Evolutionary conservation across 352 stramenopile species (phyloP).

Genomic region (Halophytophthora batemanensis): DNA sequence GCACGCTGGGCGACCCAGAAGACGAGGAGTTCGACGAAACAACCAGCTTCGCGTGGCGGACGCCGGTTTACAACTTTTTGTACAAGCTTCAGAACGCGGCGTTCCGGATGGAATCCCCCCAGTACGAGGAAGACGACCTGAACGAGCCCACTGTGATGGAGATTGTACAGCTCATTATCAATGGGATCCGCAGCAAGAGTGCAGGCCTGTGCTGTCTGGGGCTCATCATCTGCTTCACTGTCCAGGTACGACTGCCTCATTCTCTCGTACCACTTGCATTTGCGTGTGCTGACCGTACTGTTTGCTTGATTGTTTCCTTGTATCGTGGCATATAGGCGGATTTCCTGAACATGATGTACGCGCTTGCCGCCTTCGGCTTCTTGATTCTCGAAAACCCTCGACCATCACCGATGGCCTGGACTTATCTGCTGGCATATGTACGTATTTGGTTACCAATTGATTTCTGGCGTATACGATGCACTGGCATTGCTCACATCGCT

Average conservation of each 20-base stretch:
- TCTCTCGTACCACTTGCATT: neutral
- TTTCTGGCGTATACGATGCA: neutral
- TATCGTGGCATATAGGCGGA: constrained; percentile 46
- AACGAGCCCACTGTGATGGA: constrained; percentile 61
- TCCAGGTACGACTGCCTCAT: constrained; percentile 40
- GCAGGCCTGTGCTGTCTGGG: constrained; percentile 55
- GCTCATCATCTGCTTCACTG: constrained; percentile 69
- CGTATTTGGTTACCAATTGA: constrained; percentile 14
- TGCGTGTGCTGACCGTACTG: neutral
- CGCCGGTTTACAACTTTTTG: constrained; percentile 61
- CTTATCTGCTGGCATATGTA: constrained; percentile 81
- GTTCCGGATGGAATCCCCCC: constrained; percentile 58
- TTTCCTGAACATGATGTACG: constrained; percentile 77
- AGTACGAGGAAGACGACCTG: constrained; percentile 79
- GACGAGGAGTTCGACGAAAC: constrained; percentile 73
- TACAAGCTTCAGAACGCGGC: constrained; percentile 74
- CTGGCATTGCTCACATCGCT: neutral
- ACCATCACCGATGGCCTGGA: constrained; percentile 58
- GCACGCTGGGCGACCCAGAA: constrained; percentile 71
- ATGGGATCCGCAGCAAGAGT: constrained; percentile 68
- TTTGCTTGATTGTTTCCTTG: neutral
- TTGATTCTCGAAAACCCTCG: constrained; percentile 74
- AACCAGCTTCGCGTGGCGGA: constrained; percentile 53
- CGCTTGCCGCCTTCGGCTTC: constrained; percentile 65
- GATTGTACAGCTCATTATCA: constrained; percentile 53